These are phyloP conservation scores for Sphaerulina populicola DNA, from an alignment of 2,329 filamentous ascomycete species.

Conservation along the genomic window DNA sequence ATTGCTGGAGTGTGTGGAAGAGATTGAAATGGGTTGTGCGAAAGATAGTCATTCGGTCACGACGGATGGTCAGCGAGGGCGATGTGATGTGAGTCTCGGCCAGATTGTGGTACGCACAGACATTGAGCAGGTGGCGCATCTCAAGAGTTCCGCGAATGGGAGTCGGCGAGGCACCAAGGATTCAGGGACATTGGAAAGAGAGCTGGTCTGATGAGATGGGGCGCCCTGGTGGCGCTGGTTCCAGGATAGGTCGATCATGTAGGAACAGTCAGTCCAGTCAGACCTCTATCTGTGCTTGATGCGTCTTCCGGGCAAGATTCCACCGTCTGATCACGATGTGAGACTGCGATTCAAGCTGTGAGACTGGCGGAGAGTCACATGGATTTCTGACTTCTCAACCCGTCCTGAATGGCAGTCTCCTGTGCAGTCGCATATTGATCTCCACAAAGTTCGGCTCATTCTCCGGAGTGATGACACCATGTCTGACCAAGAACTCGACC, in stretches of 20 bases:
- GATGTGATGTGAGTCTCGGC: background rate
- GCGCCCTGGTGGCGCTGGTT: too few relatives aligned
- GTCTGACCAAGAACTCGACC: constrained; percentile 80
- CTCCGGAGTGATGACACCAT: constrained; percentile 66
- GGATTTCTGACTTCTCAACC: constrained; percentile 7
- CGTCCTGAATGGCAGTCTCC: constrained; percentile 63
- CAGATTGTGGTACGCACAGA: constrained; percentile 12
- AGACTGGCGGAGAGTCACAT: background rate
- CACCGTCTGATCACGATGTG: too few relatives aligned
- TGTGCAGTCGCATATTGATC: constrained; percentile 65
- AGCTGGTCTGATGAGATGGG: constrained; percentile 7
- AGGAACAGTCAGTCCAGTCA: too few relatives aligned
- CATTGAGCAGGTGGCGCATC: constrained; percentile 11
- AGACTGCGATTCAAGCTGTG: too few relatives aligned
- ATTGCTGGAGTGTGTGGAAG: constrained; percentile 6
- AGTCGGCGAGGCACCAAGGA: constrained; percentile 2
- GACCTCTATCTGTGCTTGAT: too few relatives aligned
- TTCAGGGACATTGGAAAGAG: constrained; percentile 9
- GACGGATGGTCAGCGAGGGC: background rate
- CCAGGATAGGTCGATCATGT: background rate
- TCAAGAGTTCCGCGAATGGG: constrained; percentile 4
- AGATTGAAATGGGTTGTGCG: constrained; percentile 8
- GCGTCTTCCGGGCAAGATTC: too few relatives aligned
- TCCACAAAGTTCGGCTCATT: constrained; percentile 71
- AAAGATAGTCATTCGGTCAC: background rate